phyloP scores from a whole-genome alignment of 192 early-diverging fungal species.

The Chytriomyces sp. region DNA sequence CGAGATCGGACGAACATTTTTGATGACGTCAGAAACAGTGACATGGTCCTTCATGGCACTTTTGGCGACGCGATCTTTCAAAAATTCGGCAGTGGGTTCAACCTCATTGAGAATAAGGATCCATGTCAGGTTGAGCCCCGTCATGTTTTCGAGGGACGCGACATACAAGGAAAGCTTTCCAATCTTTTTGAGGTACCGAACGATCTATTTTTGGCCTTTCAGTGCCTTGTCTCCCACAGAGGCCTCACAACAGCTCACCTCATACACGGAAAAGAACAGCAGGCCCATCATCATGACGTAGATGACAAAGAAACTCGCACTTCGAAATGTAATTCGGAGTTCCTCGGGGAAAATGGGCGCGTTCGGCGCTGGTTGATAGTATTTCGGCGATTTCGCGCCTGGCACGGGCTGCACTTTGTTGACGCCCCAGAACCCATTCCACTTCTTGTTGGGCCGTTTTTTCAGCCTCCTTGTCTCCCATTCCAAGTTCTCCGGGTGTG shows the following conservation, averaged over 20 bases:
- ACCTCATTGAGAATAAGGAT: slow-evolving; percentile 9
- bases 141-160: not conserved
- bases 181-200: not conserved
- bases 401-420: not conserved
- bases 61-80: not conserved
- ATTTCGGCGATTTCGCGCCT: not conserved
- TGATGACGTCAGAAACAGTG: not conserved
- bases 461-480: not conserved
- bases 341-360: not conserved
- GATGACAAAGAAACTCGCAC: not conserved
- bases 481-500: not conserved
- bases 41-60: not conserved
- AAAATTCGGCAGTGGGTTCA: not conserved
- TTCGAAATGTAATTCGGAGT: not conserved
- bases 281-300: not conserved
- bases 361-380: not conserved
- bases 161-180: not conserved
- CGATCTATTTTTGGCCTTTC: not conserved
- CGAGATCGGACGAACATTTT: not conserved
- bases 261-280: not conserved
- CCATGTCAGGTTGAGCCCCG: slow-evolving; percentile 17
- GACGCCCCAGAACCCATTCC: not conserved
- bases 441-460: not conserved
- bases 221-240: too few species aligned
- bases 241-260: not conserved